Conservation (phyloP, 2,329 filamentous ascomycete genomes). For the Cordyceps javanica region DNA sequence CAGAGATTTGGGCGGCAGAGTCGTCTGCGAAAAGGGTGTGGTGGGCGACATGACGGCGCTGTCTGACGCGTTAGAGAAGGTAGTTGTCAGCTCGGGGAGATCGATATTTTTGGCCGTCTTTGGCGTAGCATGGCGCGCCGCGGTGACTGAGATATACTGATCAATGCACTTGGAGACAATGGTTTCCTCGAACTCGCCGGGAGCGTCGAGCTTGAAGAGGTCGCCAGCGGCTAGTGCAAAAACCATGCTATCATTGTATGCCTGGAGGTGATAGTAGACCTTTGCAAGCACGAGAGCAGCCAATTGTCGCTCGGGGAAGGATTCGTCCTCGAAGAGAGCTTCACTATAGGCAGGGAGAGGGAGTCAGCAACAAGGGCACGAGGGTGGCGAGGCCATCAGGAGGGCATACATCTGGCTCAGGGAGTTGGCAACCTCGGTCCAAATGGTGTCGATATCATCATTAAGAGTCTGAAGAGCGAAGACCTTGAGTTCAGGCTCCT, state of each 20-base stretch:
- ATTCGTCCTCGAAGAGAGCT: slow-evolving; percentile 93
- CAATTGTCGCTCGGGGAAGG: slow-evolving; percentile 87
- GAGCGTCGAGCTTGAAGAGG: slow-evolving; percentile 85
- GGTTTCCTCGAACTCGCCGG: slow-evolving; percentile 96
- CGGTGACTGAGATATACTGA: slow-evolving; percentile 80
- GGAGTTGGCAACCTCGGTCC: slow-evolving; percentile 92
- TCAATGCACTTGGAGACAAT: slow-evolving; percentile 98
- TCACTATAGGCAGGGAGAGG: slow-evolving; percentile 62
- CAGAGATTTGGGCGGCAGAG: slow-evolving; percentile 86
- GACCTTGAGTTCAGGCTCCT: slow-evolving; percentile 87
- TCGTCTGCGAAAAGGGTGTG: slow-evolving; percentile 91
- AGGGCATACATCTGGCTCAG: slow-evolving; percentile 78
- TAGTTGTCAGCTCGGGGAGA: slow-evolving; percentile 68
- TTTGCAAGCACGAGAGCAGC: slow-evolving; percentile 93
- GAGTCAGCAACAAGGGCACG: slow-evolving; percentile 13
- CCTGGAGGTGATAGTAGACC: slow-evolving; percentile 97
- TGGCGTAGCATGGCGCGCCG: slow-evolving; percentile 43
- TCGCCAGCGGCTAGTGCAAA: slow-evolving; percentile 94
- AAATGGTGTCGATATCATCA: slow-evolving; percentile 92
- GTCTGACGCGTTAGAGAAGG: slow-evolving; percentile 66
- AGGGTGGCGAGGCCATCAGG: neutral
- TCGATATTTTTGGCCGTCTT: slow-evolving; percentile 38
- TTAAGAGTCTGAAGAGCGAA: slow-evolving; percentile 95
- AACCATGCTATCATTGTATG: slow-evolving; percentile 98
- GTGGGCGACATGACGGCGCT: slow-evolving; percentile 76